These are phyloP conservation scores for Acanthamoeba castellanii DNA, from an alignment of 208 protist genomes.

Conservation along the genomic window DNA sequence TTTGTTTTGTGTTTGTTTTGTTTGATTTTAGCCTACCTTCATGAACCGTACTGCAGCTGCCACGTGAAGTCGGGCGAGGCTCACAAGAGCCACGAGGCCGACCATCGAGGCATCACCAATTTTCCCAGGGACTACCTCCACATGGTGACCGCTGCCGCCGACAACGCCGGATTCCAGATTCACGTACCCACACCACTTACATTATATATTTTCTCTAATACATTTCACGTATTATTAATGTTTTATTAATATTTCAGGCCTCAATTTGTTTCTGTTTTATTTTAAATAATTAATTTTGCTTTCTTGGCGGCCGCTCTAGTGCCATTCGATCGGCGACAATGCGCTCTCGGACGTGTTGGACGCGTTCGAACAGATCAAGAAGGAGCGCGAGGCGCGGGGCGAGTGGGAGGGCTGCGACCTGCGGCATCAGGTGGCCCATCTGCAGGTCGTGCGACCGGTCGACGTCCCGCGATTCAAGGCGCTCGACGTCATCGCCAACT, in stretches of 20 bases:
- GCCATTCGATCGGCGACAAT: constrained; percentile 25
- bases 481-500: constrained; percentile 15
- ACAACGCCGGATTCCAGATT: constrained; percentile 25
- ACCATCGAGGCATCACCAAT: neutral
- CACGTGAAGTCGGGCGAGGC: neutral
- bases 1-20: too few relatives aligned
- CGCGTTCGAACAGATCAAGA: constrained; percentile 7
- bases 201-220: neutral
- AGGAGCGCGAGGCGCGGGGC: neutral
- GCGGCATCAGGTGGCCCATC: constrained; percentile 26
- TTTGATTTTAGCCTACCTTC: neutral
- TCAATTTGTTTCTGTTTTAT: too few relatives aligned
- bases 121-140: neutral
- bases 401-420: neutral
- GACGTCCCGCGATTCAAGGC: neutral
- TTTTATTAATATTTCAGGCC: too few relatives aligned
- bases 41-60: constrained; percentile 3
- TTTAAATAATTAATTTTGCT: too few relatives aligned
- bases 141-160: neutral
- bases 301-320: neutral
- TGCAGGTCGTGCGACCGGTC: neutral
- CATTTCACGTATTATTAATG: too few relatives aligned
- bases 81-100: neutral
- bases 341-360: constrained; percentile 35
- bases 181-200: neutral